Conservation (phyloP, 805 yeast genomes). For the Alloascoidea hylecoeti region DNA sequence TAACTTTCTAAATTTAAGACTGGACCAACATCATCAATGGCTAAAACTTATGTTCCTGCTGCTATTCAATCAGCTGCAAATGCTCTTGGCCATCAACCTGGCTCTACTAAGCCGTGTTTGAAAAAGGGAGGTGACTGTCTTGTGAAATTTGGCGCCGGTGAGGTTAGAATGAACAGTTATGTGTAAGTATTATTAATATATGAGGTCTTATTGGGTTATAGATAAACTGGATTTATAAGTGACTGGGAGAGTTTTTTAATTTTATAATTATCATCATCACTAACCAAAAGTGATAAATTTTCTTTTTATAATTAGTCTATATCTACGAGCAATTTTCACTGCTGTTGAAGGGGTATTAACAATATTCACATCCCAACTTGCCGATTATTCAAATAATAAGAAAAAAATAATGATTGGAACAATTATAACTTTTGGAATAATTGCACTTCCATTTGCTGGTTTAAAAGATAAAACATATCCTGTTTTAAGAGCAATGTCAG, state of each 20-base stretch:
- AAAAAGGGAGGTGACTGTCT: slow-evolving; percentile 22
- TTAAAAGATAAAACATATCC: slow-evolving; percentile 12
- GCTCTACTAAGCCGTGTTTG: slow-evolving; percentile 14
- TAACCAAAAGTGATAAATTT: too few species aligned
- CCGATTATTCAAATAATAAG: slow-evolving; percentile 23
- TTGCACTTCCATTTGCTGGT: slow-evolving; percentile 23
- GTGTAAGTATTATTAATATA: slow-evolving; percentile 11
- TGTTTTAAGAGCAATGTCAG: slow-evolving; percentile 15
- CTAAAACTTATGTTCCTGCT: slow-evolving; percentile 25
- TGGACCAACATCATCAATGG: slow-evolving; percentile 28
- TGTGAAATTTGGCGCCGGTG: slow-evolving; percentile 20
- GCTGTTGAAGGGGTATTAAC: slow-evolving; percentile 24
- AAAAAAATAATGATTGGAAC: slow-evolving; percentile 20
- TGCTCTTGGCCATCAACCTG: slow-evolving; percentile 16
- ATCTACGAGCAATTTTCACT: slow-evolving; percentile 22
- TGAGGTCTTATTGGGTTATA: background rate
- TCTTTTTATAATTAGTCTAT: slow-evolving; percentile 10
- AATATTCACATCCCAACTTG: slow-evolving; percentile 22
- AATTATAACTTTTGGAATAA: slow-evolving; percentile 18
- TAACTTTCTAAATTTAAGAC: slow-evolving; percentile 9
- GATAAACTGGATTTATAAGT: too few species aligned
- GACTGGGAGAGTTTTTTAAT: too few species aligned
- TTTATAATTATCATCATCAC: too few species aligned
- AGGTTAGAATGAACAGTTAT: slow-evolving; percentile 21
- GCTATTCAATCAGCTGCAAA: slow-evolving; percentile 22